Base-by-base conservation (phyloP, 2,329 filamentous ascomycete genomes). In the Xylariaceae sp. region DNA sequence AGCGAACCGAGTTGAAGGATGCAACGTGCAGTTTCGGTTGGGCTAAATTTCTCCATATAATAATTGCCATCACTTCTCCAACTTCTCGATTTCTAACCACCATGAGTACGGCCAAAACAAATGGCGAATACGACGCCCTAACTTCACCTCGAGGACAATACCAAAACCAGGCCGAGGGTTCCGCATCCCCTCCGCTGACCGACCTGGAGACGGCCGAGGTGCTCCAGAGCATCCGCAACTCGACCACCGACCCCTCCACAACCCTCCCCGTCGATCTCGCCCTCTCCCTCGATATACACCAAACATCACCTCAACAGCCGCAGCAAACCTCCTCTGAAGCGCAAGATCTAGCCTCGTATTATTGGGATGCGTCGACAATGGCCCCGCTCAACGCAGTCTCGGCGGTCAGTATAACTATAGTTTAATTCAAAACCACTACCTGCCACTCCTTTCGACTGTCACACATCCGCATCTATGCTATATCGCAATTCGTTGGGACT, bases 321-420 rank as follows among this genome's bases (percentile, higher is more conserved):
- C 16, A 49, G 41, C 50, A 20, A 41, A 26, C 51, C 2, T 24
- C 51, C 15, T 43, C 24, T 13, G 47, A 48, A 23, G 45, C 27
- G 15, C 56, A 55, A 50, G 61, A 64, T 35, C 49, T 53, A 45
- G 74, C 72, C 35, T 79, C 81, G 35, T 72, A 77, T 46, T 84
- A 84, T 68, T 85, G 82, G 75, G 80, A 84, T 73, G 75, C 77
- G 37, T 70, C 75, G 55, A 80, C 77, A 59, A 85, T 85, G 82
- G 77, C 81, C 53, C 76, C 79, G 53, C 70, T 84, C 48, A 85
- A 78, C 62, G 69, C 78, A 61, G 72, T 75, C 50, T 83, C 82
- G 59, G 73, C 76, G 67, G 81, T 84, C 62, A 73, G 81, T 80
- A 64, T 43, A 48, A 26, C 40, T 37, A 20, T 39, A 37, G 44